These are phyloP conservation scores for Termitomyces sp. DNA, from an alignment of 768 basidiomycete genomes.

Conservation along the genomic window DNA sequence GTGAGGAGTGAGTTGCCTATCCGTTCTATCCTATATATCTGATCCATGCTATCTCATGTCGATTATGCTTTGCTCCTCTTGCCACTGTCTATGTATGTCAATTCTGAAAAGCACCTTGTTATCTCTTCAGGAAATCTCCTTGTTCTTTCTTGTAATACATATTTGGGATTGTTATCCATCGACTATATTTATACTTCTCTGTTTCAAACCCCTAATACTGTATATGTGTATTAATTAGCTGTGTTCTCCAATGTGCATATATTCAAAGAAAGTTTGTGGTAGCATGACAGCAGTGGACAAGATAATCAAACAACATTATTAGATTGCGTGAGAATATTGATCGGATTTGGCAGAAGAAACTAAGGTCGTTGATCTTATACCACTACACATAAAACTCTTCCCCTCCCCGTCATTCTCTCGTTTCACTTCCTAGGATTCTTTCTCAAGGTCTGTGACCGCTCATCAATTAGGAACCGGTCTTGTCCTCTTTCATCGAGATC, in stretches of 20 bases:
- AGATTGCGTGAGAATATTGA: conserved; percentile 22
- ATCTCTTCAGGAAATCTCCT: conserved; percentile 18
- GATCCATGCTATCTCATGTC: conserved; percentile 15
- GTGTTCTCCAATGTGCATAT: conserved; percentile 1
- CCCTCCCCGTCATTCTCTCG: conserved; percentile 10
- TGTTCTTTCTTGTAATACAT: conserved; percentile 22
- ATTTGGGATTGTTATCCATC: neutral
- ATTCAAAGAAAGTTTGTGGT: neutral
- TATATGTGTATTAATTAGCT: conserved; percentile 13
- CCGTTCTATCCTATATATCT: conserved; percentile 12
- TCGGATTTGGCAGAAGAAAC: conserved; percentile 19
- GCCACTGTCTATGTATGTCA: conserved; percentile 7
- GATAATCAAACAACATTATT: conserved; percentile 14
- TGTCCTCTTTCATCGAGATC: neutral
- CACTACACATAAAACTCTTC: conserved; percentile 20
- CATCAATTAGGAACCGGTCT: conserved; percentile 3
- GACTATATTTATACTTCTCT: conserved; percentile 15
- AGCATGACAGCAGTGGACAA: conserved; percentile 4
- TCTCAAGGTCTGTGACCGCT: conserved; percentile 12
- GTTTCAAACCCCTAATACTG: conserved; percentile 4
- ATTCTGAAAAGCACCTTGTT: conserved; percentile 6
- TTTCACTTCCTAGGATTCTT: conserved; percentile 12
- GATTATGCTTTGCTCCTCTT: conserved; percentile 16
- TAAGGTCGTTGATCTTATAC: conserved; percentile 18
- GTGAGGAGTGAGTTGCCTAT: conserved; percentile 10